These are phyloP conservation scores for Sporopachydermia cereana DNA, from an alignment of 1,139 yeast genomes.

Conservation along the genomic window DNA sequence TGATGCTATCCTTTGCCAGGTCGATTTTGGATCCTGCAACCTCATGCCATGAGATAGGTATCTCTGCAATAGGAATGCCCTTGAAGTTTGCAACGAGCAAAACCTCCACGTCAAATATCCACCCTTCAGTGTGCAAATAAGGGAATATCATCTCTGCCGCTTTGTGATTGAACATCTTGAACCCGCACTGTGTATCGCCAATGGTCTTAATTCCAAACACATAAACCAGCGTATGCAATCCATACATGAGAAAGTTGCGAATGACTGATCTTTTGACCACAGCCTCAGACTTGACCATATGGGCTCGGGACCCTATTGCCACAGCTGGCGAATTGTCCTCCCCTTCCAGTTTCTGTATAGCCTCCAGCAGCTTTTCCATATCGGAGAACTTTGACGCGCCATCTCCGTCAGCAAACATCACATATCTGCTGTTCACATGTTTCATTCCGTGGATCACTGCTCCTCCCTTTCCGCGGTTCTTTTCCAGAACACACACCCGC, in stretches of 20 bases:
- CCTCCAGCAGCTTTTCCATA: constrained; percentile 38
- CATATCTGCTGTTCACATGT: constrained; percentile 59
- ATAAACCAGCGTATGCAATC: constrained; percentile 74
- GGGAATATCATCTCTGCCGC: constrained; percentile 68
- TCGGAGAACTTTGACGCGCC: constrained; percentile 87
- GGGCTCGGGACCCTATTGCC: constrained; percentile 91
- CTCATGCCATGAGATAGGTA: constrained; percentile 94
- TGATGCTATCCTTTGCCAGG: constrained; percentile 78
- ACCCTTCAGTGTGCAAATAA: constrained; percentile 89
- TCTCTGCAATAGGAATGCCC: constrained; percentile 53
- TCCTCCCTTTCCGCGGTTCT: constrained; percentile 94
- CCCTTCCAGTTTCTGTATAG: constrained; percentile 26
- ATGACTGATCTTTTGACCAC: constrained; percentile 86
- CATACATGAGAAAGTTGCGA: constrained; percentile 87
- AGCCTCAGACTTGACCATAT: constrained; percentile 92
- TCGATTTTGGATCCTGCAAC: constrained; percentile 92
- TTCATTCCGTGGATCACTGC: constrained; percentile 93
- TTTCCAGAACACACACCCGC: constrained; percentile 53
- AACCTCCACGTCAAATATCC: constrained; percentile 96
- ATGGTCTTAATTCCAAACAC: constrained; percentile 81
- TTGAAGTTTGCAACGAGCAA: constrained; percentile 70
- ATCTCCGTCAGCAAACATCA: constrained; percentile 92
- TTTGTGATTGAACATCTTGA: constrained; percentile 70
- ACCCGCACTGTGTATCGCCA: constrained; percentile 95
- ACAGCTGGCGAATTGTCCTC: constrained; percentile 35